A percentile compares a stretch with the other conserved stretches of the same genome.
phyloP scores from a whole-genome alignment of 2,329 filamentous ascomycete genomes.

The Diaporthe amygdali region DNA sequence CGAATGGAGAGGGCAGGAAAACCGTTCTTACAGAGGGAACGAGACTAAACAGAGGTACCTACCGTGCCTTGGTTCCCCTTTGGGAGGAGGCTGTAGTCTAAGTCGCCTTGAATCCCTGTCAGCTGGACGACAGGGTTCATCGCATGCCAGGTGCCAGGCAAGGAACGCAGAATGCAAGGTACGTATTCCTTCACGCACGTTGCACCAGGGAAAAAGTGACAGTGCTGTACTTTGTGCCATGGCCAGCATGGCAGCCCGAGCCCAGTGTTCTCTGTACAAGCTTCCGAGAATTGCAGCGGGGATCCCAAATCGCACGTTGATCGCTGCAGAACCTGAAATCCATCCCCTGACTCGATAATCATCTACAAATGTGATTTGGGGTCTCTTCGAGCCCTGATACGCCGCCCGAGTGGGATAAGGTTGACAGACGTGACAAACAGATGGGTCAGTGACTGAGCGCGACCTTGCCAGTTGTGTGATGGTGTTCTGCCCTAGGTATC shows the following conservation, averaged over 20 bases:
- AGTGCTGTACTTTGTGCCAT: background rate
- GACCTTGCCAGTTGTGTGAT: constrained; percentile 5
- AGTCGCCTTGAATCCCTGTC: constrained; percentile 30
- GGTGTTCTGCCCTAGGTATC: constrained; percentile 3
- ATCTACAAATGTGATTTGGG: constrained; percentile 15
- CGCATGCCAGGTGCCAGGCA: constrained; percentile 18
- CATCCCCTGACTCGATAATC: constrained; percentile 15
- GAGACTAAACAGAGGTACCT: constrained; percentile 22
- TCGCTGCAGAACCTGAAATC: constrained; percentile 13
- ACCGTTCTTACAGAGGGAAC: constrained; percentile 22
- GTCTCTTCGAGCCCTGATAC: constrained; percentile 9
- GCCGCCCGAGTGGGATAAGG: constrained; percentile 9
- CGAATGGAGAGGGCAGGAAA: constrained; percentile 32
- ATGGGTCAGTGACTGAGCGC: constrained; percentile 1
- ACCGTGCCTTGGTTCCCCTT: constrained; percentile 23
- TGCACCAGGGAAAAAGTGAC: constrained; percentile 3
- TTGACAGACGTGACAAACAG: constrained; percentile 15
- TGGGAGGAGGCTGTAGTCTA: constrained; percentile 33
- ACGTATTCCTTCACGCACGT: constrained; percentile 25
- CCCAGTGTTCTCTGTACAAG: background rate
- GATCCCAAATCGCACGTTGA: constrained; percentile 1
- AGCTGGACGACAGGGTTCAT: constrained; percentile 32
- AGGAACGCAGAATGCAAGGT: constrained; percentile 31
- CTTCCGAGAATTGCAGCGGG: constrained; percentile 8
- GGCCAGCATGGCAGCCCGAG: background rate